Conservation (phyloP, 176 grass and related monocot genomes). For the Elaeis guineensis region DNA sequence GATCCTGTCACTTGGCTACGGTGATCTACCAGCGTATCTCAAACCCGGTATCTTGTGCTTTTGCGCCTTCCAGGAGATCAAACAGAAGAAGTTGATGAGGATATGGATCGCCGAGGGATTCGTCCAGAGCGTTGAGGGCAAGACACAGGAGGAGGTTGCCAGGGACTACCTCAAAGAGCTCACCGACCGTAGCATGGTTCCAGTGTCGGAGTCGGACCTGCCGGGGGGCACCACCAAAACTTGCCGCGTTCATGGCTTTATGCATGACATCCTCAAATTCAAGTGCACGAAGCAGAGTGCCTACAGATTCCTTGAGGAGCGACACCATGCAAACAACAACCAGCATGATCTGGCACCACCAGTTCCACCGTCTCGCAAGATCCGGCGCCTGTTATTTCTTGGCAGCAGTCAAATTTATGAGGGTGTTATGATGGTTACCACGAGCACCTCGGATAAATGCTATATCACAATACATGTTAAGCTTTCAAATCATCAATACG, state of each 20-base stretch:
- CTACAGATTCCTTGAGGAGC: neutral
- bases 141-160: conserved; percentile 17
- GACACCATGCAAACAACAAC: no score
- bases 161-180: conserved; percentile 31
- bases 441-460: no score
- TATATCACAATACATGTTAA: no score
- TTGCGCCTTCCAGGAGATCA: conserved; percentile 7
- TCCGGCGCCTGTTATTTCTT: no score
- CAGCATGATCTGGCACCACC: no score
- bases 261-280: conserved; percentile 26
- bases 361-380: no score
- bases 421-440: no score
- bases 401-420: no score
- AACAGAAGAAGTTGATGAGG: neutral
- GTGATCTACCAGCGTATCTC: conserved; percentile 28
- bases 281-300: conserved; percentile 32
- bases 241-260: conserved; percentile 29
- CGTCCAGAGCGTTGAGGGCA: neutral
- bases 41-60: conserved; percentile 35
- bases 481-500: no score
- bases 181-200: conserved; percentile 27
- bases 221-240: neutral
- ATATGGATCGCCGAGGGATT: conserved; percentile 44
- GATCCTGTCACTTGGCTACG: conserved; percentile 28
- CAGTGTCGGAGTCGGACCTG: neutral